Evolutionary conservation across 2,329 filamentous ascomycete species (phyloP), one percentile per base, ranked within the genome.

Genomic region (Chaetomiaceae sp.): DNA sequence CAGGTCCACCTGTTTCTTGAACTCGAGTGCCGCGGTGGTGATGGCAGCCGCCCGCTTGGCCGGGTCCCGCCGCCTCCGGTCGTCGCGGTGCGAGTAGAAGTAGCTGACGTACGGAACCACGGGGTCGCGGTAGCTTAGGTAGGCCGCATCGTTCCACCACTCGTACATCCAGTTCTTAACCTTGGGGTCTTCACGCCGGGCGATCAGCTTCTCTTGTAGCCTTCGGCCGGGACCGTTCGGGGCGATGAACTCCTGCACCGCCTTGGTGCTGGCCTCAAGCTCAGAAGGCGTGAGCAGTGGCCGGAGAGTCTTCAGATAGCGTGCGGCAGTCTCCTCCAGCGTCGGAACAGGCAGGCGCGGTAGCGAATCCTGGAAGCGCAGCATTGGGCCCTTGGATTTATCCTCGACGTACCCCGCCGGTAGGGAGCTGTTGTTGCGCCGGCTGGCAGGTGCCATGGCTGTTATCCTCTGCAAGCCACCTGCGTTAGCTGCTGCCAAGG

Each of bases 31-130:
- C 7, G 88, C 84, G 1, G 86, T 88, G 1, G 87, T 83, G 56
- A 98, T 85, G 54, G 91, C 90, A 4, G 93, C 93, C 3, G 93
- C 93, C 54, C 93, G 86, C 76, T 94, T 95, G 53, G 86, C 84
- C 0, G 93, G 93, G 66, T 96, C 81, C 53, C 89, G 83, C 56
- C 91, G 81, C 63, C 83, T 79, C 58, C 88, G 83, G 69, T 98
- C 94, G 68, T 98, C 93, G 57, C 88, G 82, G 73, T 97, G 91
- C 45, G 90, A 96, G 74, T 98, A 98, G 73, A 98, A 98, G 78
- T 98, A 98, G 68, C 88, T 95, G 62, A 98, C 93, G 65, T 97
- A 98, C 51, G 93, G 93, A 15, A 97, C 87, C 38, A 98, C 88
- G 10, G 93, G 93, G 66, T 97, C 93, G 56, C 91, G 86, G 73